Percentiles rank a stretch among this genome's conserved stretches.
Conservation (phyloP, 2,329 filamentous ascomycete species). For the Botryotinia globosa region DNA sequence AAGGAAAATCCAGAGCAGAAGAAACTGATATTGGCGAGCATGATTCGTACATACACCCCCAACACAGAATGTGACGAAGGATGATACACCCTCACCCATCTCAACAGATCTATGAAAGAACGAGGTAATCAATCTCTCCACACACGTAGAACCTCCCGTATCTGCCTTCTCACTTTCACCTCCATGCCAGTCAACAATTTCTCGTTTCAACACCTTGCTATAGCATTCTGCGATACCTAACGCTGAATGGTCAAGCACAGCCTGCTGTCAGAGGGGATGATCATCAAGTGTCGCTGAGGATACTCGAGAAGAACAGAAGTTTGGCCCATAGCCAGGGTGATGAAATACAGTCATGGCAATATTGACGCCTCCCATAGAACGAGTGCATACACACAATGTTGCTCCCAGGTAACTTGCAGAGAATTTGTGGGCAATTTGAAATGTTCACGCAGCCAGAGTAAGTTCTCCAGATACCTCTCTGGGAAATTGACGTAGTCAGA, state of each 20-base stretch:
- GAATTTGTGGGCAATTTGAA: neutral
- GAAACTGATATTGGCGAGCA: neutral
- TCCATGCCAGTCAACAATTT: neutral
- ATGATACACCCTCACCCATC: neutral
- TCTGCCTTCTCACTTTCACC: neutral
- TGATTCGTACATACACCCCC: too few species aligned
- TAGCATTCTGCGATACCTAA: neutral
- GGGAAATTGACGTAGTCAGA: neutral
- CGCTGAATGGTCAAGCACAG: neutral
- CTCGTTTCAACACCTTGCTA: neutral
- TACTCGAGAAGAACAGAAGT: neutral
- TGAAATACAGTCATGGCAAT: neutral
- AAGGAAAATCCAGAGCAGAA: neutral
- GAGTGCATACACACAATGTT: neutral
- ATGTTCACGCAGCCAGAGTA: too few species aligned
- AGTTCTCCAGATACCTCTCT: neutral
- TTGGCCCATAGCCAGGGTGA: neutral
- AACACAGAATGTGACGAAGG: neutral
- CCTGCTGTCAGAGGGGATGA: neutral
- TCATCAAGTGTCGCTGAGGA: neutral
- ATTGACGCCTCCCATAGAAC: neutral
- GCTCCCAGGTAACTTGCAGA: neutral
- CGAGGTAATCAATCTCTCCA: neutral
- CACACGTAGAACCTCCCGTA: neutral
- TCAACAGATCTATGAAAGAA: neutral